Evolutionary conservation across 1,284 basidiomycete genomes (phyloP).

Genomic region (Psilocybe mexicana): DNA sequence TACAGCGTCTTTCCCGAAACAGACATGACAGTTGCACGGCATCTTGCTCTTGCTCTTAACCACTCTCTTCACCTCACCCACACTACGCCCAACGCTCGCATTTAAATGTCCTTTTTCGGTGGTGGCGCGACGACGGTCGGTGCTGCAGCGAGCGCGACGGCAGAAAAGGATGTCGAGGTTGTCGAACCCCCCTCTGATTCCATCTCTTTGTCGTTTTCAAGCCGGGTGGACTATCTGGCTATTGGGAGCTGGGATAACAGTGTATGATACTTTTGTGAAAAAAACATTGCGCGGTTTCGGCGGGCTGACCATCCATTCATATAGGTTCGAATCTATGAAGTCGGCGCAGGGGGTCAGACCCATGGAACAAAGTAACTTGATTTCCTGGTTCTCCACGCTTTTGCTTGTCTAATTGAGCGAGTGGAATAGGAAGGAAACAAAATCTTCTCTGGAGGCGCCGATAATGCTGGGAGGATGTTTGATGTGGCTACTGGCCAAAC

Average conservation of each 20-base stretch:
- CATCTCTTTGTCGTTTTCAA: slow-evolving; percentile 70
- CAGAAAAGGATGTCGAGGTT: slow-evolving; percentile 75
- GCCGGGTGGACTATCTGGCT: slow-evolving; percentile 61
- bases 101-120: slow-evolving; percentile 27
- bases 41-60: background rate
- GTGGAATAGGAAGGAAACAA: slow-evolving; percentile 72
- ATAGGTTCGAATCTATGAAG: slow-evolving; percentile 65
- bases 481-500: slow-evolving; percentile 77
- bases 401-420: background rate
- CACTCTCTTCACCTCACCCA: background rate
- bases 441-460: slow-evolving; percentile 83
- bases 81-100: background rate
- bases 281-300: background rate
- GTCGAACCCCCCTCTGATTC: slow-evolving; percentile 72
- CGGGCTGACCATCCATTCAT: background rate
- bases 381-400: background rate
- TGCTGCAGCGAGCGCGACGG: slow-evolving; percentile 25
- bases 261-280: slow-evolving; percentile 39
- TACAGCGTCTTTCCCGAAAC: background rate
- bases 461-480: slow-evolving; percentile 83
- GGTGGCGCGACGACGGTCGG: slow-evolving; percentile 19
- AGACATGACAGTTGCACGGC: slow-evolving; percentile 4
- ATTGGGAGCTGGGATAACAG: slow-evolving; percentile 82
- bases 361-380: slow-evolving; percentile 74
- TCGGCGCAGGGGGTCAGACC: slow-evolving; percentile 55